Percentiles rank a stretch among this genome's conserved stretches.
Evolutionary conservation across 305 asterid genomes (phyloP).

Genomic region (Fraxinus floribunda): DNA sequence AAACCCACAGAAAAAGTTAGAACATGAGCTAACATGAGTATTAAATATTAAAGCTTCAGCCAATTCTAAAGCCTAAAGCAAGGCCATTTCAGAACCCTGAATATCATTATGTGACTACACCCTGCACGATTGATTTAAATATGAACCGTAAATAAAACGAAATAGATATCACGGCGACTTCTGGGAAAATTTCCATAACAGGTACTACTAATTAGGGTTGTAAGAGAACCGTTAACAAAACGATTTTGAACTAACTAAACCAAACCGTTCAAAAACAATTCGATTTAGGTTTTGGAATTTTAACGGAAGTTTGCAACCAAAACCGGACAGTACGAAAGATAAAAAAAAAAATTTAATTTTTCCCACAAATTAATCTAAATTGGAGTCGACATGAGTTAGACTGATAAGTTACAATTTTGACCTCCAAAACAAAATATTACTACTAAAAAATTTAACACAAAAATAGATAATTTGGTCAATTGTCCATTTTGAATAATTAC

Average conservation of each 20-base stretch:
- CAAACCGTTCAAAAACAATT: not conserved
- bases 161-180: not conserved
- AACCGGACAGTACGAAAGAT: not conserved
- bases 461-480: not conserved
- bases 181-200: not conserved
- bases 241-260: not conserved
- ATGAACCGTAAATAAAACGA: not conserved
- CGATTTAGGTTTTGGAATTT: not conserved
- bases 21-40: not conserved
- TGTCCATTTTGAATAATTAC: not conserved
- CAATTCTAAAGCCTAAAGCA: not conserved
- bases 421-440: not conserved
- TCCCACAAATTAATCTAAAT: not conserved
- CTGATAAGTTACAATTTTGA: not conserved
- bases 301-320: not conserved
- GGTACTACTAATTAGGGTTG: not conserved
- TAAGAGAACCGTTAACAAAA: not conserved
- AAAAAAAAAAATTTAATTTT: not conserved
- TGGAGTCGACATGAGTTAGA: not conserved
- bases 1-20: constrained; percentile 17
- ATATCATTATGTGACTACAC: not conserved
- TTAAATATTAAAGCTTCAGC: not conserved
- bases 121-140: not conserved
- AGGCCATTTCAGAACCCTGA: not conserved
- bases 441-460: not conserved